Evolutionary conservation across 306 rosid genomes (phyloP), one percentile per base, ranked within the genome.

Genomic region (Urtica urens): DNA sequence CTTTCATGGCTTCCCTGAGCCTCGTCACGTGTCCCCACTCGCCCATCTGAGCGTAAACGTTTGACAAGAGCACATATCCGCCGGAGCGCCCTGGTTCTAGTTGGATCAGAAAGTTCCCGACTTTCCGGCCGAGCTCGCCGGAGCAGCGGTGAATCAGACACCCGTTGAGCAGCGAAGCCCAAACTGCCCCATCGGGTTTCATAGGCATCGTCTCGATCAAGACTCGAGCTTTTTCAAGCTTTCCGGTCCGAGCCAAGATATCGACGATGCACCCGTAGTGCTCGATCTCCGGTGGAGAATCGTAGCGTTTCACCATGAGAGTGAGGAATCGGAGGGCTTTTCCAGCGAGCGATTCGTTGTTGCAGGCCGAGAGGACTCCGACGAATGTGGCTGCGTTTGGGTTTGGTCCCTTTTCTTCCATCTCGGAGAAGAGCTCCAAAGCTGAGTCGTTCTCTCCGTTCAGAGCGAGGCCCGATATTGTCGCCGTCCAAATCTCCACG

Each of bases 181-280:
- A 63, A 14, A 54, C 55, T 11, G 50, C 68, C n/a, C 68, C 68
- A 16, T 63, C 62, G 0, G 62, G 57, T 55, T 63, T 43, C 69
- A 54, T 54, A 15, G 69, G 44, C 87, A 79, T 79, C 13, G 50
- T 64, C 18, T 51, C 30, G 19, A 72, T 51, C 20, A 79, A 55
- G 2, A 19, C 28, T 20, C 69, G 59, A 2, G 87, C 79, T 51
- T 63, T 70, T 23, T 63, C 58, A 42, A 63, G n/a, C 46, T 17
- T 52, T 35, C 79, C 82, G 2, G 68, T 45, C 28, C 75, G 73
- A 0, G 76, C 80, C 80, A 72, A 61, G 58, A 67, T 47, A 72
- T 80, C 78, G 54, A 70, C 76, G 65, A 80, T 57, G 42, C 76
- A 72, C 7, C 83, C 80, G 29, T 72, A 80, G 38, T 76, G 88